Conservation (phyloP, 2,329 filamentous ascomycete genomes). For the Phaeophleospora eucalypticola region DNA sequence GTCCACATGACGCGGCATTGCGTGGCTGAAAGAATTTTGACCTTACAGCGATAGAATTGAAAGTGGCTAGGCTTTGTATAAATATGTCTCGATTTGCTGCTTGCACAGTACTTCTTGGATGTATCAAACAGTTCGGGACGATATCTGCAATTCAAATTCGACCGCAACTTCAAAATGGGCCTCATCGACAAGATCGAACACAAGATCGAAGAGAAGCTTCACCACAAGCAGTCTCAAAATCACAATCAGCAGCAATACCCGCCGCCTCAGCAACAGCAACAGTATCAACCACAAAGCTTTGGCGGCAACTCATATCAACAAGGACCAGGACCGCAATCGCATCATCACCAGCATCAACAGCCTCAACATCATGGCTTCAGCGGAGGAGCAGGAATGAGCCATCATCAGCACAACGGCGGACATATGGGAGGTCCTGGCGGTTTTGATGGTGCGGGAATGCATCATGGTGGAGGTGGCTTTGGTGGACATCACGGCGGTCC, state of each 20-base stretch:
- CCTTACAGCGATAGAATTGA: neutral
- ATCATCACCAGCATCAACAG: too few species aligned
- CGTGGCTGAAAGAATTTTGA: neutral
- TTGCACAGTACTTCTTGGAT: neutral
- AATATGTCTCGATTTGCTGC: neutral
- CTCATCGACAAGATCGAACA: neutral
- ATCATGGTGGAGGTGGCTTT: neutral
- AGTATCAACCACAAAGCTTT: neutral
- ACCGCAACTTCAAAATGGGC: neutral
- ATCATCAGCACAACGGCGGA: neutral
- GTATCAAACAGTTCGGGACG: too few species aligned
- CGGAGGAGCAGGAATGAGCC: too few species aligned
- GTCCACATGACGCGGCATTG: neutral
- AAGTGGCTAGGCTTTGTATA: too few species aligned
- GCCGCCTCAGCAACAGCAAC: neutral
- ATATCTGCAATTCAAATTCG: too few species aligned
- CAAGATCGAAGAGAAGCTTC: neutral
- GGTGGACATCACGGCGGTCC: neutral
- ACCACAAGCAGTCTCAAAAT: neutral
- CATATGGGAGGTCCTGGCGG: neutral
- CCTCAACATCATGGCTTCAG: neutral
- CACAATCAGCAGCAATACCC: neutral
- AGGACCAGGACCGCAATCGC: too few species aligned
- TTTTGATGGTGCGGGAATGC: too few species aligned
- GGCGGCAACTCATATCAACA: neutral